Evolutionary conservation across 2,329 filamentous ascomycete species (phyloP).

Genomic region (Alternaria sp.): DNA sequence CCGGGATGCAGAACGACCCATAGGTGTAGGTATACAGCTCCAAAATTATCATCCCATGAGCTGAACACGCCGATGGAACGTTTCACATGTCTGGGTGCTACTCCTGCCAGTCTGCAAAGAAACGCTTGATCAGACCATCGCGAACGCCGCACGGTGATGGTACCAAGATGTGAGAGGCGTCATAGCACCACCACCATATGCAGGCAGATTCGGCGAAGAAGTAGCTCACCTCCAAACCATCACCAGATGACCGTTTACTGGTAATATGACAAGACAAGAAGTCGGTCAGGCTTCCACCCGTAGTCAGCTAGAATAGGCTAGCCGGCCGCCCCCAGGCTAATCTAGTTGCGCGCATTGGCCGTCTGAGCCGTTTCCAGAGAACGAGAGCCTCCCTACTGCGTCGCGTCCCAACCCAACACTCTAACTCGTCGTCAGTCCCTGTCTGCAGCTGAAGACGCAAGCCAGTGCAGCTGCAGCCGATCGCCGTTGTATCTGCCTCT

Average conservation of each 20-base stretch:
- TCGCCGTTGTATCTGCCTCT: constrained; percentile 25
- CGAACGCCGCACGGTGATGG: background rate
- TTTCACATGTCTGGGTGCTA: background rate
- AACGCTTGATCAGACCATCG: background rate
- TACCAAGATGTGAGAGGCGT: background rate
- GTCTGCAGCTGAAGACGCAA: constrained; percentile 22
- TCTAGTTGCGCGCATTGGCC: constrained; percentile 25
- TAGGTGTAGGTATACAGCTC: background rate
- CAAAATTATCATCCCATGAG: background rate
- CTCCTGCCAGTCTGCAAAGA: background rate
- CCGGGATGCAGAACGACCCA: background rate
- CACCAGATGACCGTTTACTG: background rate
- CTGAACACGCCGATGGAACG: background rate
- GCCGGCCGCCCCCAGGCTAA: constrained; percentile 22
- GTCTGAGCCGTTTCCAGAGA: constrained; percentile 19
- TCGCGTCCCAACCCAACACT: constrained; percentile 6
- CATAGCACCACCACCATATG: background rate
- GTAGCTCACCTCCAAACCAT: constrained; percentile 16
- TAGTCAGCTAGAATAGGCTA: constrained; percentile 24
- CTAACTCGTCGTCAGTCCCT: constrained; percentile 19
- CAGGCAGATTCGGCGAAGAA: background rate
- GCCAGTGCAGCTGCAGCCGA: constrained; percentile 24
- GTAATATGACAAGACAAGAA: constrained; percentile 21
- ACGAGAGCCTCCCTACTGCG: constrained; percentile 19
- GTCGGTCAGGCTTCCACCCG: constrained; percentile 42